These are phyloP conservation scores for Setomelanomma holmii DNA, from an alignment of 2,329 filamentous ascomycete genomes.

Conservation along the genomic window DNA sequence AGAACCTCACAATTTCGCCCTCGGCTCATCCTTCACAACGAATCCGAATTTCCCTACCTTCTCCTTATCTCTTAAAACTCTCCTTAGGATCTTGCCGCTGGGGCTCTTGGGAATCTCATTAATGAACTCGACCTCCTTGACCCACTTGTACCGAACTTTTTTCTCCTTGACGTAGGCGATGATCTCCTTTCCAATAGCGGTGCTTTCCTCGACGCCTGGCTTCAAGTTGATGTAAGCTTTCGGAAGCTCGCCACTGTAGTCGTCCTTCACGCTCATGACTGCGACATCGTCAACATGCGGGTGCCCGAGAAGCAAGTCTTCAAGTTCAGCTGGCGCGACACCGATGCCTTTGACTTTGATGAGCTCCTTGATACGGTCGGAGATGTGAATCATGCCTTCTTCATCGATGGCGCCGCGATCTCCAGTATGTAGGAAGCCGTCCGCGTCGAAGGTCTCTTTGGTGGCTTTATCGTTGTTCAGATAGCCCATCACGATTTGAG, in stretches of 20 bases:
- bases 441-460: conserved; percentile 52
- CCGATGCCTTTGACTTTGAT: conserved; percentile 71
- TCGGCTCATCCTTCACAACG: conserved; percentile 29
- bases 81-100: conserved; percentile 57
- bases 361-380: conserved; percentile 71
- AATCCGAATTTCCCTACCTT: conserved; percentile 29
- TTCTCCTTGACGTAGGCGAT: conserved; percentile 53
- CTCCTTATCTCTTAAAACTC: conserved; percentile 53
- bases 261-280: conserved; percentile 60
- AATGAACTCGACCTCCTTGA: conserved; percentile 56
- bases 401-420: conserved; percentile 63
- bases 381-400: conserved; percentile 64
- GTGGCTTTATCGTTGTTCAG: conserved; percentile 53
- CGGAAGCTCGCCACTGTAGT: conserved; percentile 57
- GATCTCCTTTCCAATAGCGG: conserved; percentile 50
- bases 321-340: conserved; percentile 68
- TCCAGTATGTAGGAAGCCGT: conserved; percentile 64
- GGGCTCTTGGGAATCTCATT: conserved; percentile 57
- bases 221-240: conserved; percentile 55
- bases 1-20: conserved; percentile 49
- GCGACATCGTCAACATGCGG: conserved; percentile 64
- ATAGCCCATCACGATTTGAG: conserved; percentile 60
- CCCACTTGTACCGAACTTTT: conserved; percentile 57
- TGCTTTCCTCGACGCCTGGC: conserved; percentile 36
- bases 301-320: conserved; percentile 67